A percentile compares a stretch with the other conserved stretches of the same genome.
These are phyloP conservation scores for Anacardium occidentale DNA, from an alignment of 345 rosid genomes.

Conservation along the genomic window DNA sequence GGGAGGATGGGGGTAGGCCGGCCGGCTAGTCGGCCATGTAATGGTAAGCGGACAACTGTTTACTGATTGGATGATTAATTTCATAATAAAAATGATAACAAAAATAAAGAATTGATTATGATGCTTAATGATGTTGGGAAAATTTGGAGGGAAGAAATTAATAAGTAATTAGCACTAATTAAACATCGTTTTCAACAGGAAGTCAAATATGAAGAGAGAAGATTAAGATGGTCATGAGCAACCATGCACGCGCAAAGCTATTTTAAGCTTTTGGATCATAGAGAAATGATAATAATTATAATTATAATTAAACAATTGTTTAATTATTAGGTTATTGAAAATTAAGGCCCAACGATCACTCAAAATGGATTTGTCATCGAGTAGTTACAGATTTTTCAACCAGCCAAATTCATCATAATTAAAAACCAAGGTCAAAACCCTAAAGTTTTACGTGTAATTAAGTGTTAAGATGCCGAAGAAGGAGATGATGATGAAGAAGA, in stretches of 20 bases:
- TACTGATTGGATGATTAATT: too few species aligned
- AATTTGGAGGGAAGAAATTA: too few species aligned
- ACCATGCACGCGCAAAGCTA: slow-evolving; percentile 25
- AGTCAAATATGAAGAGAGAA: too few species aligned
- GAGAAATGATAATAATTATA: slow-evolving; percentile 4
- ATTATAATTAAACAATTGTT: slow-evolving; percentile 18
- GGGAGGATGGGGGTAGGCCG: too few species aligned
- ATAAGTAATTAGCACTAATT: too few species aligned
- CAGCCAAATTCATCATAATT: slow-evolving; percentile 12
- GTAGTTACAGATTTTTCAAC: slow-evolving; percentile 29
- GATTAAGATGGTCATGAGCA: slow-evolving; percentile 22
- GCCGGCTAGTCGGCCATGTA: too few species aligned
- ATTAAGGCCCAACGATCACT: slow-evolving; percentile 16
- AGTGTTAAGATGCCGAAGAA: too few species aligned
- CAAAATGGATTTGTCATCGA: slow-evolving; percentile 41
- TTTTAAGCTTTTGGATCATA: slow-evolving; percentile 12
- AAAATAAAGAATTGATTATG: not conserved
- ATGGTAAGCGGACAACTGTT: too few species aligned
- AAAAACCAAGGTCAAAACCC: slow-evolving; percentile 15
- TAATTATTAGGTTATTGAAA: slow-evolving; percentile 25
- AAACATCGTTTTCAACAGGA: too few species aligned
- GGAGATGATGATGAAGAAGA: too few species aligned
- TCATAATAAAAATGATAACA: not conserved
- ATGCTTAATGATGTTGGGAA: not conserved
- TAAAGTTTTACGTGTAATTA: not conserved